Evolutionary conservation across 345 rosid species (phyloP).

Genomic region (Psidium guajava): DNA sequence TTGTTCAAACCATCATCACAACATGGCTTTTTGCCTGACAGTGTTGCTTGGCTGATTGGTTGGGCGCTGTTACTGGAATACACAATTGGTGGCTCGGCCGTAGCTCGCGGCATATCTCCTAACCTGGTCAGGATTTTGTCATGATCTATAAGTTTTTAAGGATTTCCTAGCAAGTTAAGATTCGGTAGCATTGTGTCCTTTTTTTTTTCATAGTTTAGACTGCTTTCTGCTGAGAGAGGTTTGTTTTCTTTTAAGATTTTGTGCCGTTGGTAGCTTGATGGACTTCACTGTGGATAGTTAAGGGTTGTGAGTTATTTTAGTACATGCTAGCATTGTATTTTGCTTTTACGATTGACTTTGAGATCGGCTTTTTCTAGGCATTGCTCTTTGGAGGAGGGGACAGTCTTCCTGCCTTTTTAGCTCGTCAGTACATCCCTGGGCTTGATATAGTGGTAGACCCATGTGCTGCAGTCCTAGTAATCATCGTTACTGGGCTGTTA

Average conservation of each 20-base stretch:
- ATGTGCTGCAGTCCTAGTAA: constrained; percentile 72
- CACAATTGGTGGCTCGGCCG: constrained; percentile 90
- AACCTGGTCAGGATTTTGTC: constrained; percentile 7
- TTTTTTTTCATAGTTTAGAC: not conserved
- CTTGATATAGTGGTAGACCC: constrained; percentile 85
- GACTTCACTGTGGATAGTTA: not conserved
- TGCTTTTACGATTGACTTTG: not conserved
- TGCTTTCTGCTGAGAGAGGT: not conserved
- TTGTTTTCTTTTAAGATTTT: not conserved
- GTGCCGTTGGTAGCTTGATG: not conserved
- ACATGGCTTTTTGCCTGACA: constrained; percentile 3
- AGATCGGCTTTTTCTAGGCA: constrained; percentile 31
- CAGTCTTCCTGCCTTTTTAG: constrained; percentile 61
- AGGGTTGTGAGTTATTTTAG: not conserved
- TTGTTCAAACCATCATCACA: not conserved
- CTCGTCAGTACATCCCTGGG: constrained; percentile 80
- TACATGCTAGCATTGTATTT: not conserved
- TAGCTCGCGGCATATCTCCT: constrained; percentile 42
- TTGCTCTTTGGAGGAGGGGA: constrained; percentile 79
- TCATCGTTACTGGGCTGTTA: constrained; percentile 77
- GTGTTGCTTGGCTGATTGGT: constrained; percentile 94
- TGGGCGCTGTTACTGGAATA: constrained; percentile 93
- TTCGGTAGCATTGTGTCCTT: not conserved
- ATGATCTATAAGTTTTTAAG: not conserved
- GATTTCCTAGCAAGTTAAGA: not conserved